Percentiles rank a stretch among this genome's conserved stretches.
These are phyloP conservation scores for Micractinium sp. DNA, from an alignment of 139 green algal genomes.

Conservation along the genomic window DNA sequence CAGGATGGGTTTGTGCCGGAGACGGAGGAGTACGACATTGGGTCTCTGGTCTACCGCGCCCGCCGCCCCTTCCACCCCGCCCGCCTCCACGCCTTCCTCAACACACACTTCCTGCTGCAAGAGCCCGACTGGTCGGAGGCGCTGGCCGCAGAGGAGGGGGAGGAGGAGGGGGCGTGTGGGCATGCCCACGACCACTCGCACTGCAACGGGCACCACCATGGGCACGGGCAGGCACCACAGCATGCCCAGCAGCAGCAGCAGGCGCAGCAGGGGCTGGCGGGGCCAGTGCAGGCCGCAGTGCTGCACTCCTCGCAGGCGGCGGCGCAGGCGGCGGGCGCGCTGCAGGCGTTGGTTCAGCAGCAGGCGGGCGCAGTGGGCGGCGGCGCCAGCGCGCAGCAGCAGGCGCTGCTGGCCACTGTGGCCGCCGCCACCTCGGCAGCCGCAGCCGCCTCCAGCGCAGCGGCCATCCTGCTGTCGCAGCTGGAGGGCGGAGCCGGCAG, in stretches of 20 bases:
- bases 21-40: conserved; percentile 71
- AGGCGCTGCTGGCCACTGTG: conserved; percentile 26
- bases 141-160: background rate
- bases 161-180: background rate
- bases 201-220: background rate
- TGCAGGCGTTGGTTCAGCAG: conserved; percentile 34
- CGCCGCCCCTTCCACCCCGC: conserved; percentile 82
- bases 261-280: background rate
- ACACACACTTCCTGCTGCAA: conserved; percentile 45
- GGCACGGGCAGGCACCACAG: background rate
- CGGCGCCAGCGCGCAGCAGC: conserved; percentile 19
- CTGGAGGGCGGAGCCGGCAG: background rate
- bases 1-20: conserved; percentile 42
- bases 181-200: background rate
- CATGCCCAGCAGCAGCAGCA: conserved; percentile 1
- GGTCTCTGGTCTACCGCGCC: conserved; percentile 68
- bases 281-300: conserved; percentile 1
- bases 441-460: conserved; percentile 7
- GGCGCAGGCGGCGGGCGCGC: conserved; percentile 13
- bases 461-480: conserved; percentile 32
- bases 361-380: background rate
- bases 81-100: conserved; percentile 68
- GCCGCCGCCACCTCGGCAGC: conserved; percentile 35
- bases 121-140: conserved; percentile 27
- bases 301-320: conserved; percentile 19